Conservation (phyloP, 176 grass and related monocot species). For the Hordeum vulgare region MorexV3_pseudomolecules_assembly NC_058519.1:650078097-650078596, state of each 20-base stretch:
- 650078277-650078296: neutral
- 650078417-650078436: neutral
- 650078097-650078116: neutral
- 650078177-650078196: too few relatives aligned
- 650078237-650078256: too few relatives aligned
- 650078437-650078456: neutral
- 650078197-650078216: neutral
- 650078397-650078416: neutral
- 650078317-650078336: neutral
- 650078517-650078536: neutral
- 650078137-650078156: neutral
- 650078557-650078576: too few relatives aligned
- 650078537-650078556: too few relatives aligned
- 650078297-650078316: neutral
- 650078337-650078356: neutral
- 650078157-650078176: too few relatives aligned
- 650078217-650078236: too few relatives aligned
- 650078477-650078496: neutral
- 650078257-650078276: conserved; percentile 5
- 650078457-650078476: neutral
- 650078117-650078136: neutral
- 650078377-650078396: neutral
- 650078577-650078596: too few relatives aligned
- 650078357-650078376: neutral
- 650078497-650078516: neutral